These are phyloP conservation scores for Fraxinus floribunda DNA, from an alignment of 305 asterid genomes.

Conservation along the genomic window DNA sequence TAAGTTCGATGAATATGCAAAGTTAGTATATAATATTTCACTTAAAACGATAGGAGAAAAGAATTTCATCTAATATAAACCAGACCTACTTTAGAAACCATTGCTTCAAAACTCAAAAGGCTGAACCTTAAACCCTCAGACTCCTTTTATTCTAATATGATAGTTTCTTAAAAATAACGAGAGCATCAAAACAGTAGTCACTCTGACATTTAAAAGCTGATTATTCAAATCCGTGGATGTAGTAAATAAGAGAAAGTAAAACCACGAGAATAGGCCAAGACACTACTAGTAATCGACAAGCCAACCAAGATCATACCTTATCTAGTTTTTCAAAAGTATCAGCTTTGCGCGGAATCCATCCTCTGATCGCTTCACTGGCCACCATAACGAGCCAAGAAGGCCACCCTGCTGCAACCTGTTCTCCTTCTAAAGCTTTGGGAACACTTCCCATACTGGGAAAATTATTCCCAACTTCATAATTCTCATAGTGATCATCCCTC, in stretches of 20 bases:
- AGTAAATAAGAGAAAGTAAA: background rate
- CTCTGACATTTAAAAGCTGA: background rate
- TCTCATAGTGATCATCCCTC: slow-evolving; percentile 68
- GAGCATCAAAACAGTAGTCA: background rate
- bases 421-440: slow-evolving; percentile 75
- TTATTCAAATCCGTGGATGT: background rate
- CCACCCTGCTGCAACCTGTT: slow-evolving; percentile 94
- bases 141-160: background rate
- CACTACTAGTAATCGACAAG: background rate
- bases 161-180: background rate
- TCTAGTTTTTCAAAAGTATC: slow-evolving; percentile 87
- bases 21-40: background rate
- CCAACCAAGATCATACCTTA: slow-evolving; percentile 53
- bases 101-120: background rate
- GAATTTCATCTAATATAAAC: background rate
- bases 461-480: slow-evolving; percentile 36
- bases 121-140: background rate
- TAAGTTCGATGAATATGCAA: background rate
- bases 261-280: background rate
- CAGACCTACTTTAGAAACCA: background rate
- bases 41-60: background rate
- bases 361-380: slow-evolving; percentile 86
- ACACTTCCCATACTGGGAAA: slow-evolving; percentile 52
- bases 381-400: slow-evolving; percentile 91
- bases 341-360: slow-evolving; percentile 89